Conservation (phyloP, 805 yeast species). For the Cyberlindnera mississippiensis region DNA sequence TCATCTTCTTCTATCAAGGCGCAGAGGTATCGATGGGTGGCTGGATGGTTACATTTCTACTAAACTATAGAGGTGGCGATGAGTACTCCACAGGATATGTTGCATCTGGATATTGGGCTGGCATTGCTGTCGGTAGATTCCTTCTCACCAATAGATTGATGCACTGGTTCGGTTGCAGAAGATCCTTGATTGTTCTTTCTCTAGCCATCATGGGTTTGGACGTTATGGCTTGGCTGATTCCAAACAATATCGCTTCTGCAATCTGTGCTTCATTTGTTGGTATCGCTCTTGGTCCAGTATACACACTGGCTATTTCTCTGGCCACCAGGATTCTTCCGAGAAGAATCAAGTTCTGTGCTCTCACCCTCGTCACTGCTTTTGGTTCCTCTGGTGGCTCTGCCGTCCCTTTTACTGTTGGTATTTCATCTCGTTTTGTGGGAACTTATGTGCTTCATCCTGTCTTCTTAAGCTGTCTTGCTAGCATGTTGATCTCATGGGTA, state of each 20-base stretch:
- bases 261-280: constrained; percentile 46
- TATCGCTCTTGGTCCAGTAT: constrained; percentile 52
- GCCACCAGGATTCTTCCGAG: constrained; percentile 44
- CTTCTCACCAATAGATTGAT: constrained; percentile 39
- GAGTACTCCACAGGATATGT: constrained; percentile 46
- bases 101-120: constrained; percentile 63
- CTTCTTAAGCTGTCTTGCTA: constrained; percentile 34
- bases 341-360: constrained; percentile 44
- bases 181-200: constrained; percentile 37
- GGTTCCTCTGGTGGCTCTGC: constrained; percentile 55
- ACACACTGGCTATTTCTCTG: constrained; percentile 45
- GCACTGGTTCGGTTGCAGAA: constrained; percentile 38
- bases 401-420: constrained; percentile 49
- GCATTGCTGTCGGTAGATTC: constrained; percentile 54
- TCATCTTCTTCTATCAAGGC: constrained; percentile 58
- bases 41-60: constrained; percentile 58
- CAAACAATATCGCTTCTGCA: constrained; percentile 42
- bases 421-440: constrained; percentile 41
- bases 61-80: constrained; percentile 45
- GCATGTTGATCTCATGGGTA: constrained; percentile 38
- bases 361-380: constrained; percentile 50
- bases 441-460: constrained; percentile 48
- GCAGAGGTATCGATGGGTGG: constrained; percentile 60
- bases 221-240: constrained; percentile 45
- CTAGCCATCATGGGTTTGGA: constrained; percentile 35